Evolutionary conservation across 2,329 filamentous ascomycete genomes (phyloP), one percentile per base, ranked within the genome.

Genomic region (Colletotrichum brevisporum): DNA sequence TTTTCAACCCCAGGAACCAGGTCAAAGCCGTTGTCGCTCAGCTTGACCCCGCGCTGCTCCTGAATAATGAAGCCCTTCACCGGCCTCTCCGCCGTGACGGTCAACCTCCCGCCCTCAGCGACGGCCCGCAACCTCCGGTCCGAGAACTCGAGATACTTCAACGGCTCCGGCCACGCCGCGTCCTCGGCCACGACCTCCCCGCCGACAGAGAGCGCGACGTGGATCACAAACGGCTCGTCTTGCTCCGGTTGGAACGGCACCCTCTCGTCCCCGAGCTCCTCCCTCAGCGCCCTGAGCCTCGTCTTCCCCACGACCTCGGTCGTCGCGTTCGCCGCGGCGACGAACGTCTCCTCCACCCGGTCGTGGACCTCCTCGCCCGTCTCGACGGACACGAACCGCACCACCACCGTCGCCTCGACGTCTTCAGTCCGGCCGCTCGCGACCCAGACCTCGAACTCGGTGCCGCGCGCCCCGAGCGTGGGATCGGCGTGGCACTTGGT

Each of bases 1-100:
- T 75, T 72, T 45, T 72, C 68, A 54, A 77, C 76, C 0, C 86
- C 86, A 0, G 88, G 88, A 12, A 90, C 77, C 10, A 90, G 21
- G 74, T 91, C 88, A 18, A 91, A 83, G 1, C 86, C 83, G 69
- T 90, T 90, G 72, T 90, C 88, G 41, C 84, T 87, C 62, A 89
- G 77, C 47, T 74, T 78, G 21, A 86, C 75, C 0, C 77, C 82
- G 9, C 81, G 79, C 5, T 79, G 78, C 68, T 87, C 85, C 63
- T 85, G 83, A 18, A 90, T 79, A 1, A 86, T 85, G 21, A 90
- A 82, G 0, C 87, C 87, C 73, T 90, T 90, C 3, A 89, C 83
- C 0, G 89, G 88, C 27, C 82, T 79, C 47, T 82, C 63, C 41
- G 82, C 73, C 74, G 79, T 73, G 16, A 81, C 72, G 59, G 70